Conservation (phyloP, 2,329 filamentous ascomycete genomes). For the Harringtonia aguacate region DNA sequence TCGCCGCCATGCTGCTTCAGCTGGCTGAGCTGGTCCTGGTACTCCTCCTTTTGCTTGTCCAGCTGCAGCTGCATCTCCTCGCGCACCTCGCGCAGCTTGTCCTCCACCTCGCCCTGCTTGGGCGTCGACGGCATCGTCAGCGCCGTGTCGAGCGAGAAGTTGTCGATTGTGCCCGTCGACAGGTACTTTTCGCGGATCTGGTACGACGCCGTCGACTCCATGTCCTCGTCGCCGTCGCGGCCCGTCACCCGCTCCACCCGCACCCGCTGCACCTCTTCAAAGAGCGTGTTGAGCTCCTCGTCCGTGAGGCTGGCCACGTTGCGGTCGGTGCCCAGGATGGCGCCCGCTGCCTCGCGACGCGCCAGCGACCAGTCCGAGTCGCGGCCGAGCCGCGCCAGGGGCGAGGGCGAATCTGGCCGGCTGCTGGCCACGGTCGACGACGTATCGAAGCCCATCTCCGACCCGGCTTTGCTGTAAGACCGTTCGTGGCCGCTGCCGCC, state of each 20-base stretch:
- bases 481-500: constrained; percentile 57
- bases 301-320: constrained; percentile 85
- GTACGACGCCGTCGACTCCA: constrained; percentile 81
- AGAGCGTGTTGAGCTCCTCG: constrained; percentile 85
- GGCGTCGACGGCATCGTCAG: constrained; percentile 93
- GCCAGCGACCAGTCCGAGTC: constrained; percentile 96
- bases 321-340: constrained; percentile 81
- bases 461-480: constrained; percentile 66
- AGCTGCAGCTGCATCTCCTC: constrained; percentile 78
- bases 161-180: constrained; percentile 89
- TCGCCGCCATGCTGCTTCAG: no score
- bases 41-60: constrained; percentile 77
- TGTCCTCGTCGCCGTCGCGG: constrained; percentile 78
- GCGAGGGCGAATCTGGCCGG: constrained; percentile 69
- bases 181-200: constrained; percentile 88
- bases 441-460: constrained; percentile 52
- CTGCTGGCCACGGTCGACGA: constrained; percentile 68
- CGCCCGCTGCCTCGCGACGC: constrained; percentile 81
- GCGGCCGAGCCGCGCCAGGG: constrained; percentile 51
- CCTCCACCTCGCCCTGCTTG: constrained; percentile 61
- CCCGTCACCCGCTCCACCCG: constrained; percentile 63
- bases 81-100: constrained; percentile 60
- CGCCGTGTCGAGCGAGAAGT: constrained; percentile 88
- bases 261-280: constrained; percentile 86
- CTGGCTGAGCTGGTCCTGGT: constrained; percentile 62